Conservation (phyloP, 2,329 filamentous ascomycete species). For the Paramyrothecium sp. region DNA sequence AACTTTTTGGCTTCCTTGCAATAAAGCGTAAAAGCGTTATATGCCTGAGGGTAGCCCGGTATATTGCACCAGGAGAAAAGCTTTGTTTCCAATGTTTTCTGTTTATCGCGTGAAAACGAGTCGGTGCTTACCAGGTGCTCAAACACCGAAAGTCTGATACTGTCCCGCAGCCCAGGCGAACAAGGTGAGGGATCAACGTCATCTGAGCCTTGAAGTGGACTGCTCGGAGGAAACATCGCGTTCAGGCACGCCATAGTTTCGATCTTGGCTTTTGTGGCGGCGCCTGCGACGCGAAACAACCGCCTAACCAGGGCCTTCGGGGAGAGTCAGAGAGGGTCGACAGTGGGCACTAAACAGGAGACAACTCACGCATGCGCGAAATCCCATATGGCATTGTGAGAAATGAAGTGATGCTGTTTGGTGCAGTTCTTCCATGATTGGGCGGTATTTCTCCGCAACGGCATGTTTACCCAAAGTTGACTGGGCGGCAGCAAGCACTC, state of each 20-base stretch:
- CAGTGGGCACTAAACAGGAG: background rate
- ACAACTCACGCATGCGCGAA: slow-evolving; percentile 28
- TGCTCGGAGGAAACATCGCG: slow-evolving; percentile 28
- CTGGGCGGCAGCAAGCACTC: slow-evolving; percentile 20
- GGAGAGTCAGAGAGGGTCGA: no score
- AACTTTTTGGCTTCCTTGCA: slow-evolving; percentile 31
- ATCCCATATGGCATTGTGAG: slow-evolving; percentile 26
- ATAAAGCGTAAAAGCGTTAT: slow-evolving; percentile 27
- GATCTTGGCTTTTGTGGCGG: slow-evolving; percentile 9
- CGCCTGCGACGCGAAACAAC: background rate
- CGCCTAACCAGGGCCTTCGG: background rate
- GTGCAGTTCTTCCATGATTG: slow-evolving; percentile 27
- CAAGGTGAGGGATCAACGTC: slow-evolving; percentile 25
- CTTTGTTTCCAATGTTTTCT: slow-evolving; percentile 24
- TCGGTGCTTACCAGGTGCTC: slow-evolving; percentile 28
- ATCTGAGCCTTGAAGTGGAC: slow-evolving; percentile 15
- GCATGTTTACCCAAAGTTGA: slow-evolving; percentile 9
- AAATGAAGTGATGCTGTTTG: slow-evolving; percentile 25
- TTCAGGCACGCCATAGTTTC: slow-evolving; percentile 33
- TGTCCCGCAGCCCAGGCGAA: slow-evolving; percentile 28
- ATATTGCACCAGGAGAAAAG: slow-evolving; percentile 31
- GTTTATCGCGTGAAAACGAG: slow-evolving; percentile 12
- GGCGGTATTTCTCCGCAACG: slow-evolving; percentile 8
- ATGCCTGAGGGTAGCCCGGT: slow-evolving; percentile 24
- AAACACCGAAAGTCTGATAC: slow-evolving; percentile 31